A percentile compares a stretch with the other conserved stretches of the same genome.
phyloP scores from a whole-genome alignment of 768 basidiomycete genomes.

The Trichaptum fuscoviolaceum region DNA sequence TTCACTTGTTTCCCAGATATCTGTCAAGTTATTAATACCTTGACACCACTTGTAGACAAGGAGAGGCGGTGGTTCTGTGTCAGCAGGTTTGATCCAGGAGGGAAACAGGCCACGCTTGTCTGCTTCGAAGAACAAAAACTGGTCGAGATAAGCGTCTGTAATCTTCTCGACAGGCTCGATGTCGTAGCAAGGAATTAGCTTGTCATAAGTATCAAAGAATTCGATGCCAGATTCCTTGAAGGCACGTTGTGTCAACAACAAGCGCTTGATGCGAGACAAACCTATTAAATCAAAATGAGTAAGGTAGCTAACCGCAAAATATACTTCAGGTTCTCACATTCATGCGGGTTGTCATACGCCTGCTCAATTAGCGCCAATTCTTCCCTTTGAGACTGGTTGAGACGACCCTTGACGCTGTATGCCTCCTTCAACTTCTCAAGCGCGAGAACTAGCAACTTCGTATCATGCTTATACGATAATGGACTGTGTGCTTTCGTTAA shows the following conservation, averaged over 20 bases:
- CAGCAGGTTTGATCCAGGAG: conserved; percentile 97
- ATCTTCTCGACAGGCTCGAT: conserved; percentile 99
- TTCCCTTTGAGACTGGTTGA: conserved; percentile 98
- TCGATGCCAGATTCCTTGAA: conserved; percentile 99
- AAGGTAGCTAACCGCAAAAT: conserved; percentile 1
- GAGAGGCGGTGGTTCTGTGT: conserved; percentile 94
- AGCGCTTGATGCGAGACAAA: conserved; percentile 94
- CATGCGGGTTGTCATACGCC: conserved; percentile 98
- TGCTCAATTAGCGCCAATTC: conserved; percentile 98
- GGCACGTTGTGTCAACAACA: conserved; percentile 92
- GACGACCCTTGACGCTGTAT: conserved; percentile 93
- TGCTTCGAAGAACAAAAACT: conserved; percentile 98
- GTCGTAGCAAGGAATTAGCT: conserved; percentile 97
- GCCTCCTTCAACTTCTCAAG: conserved; percentile 99
- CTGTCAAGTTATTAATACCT: conserved; percentile 97
- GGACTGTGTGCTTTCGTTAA: conserved; percentile 43
- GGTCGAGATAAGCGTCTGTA: conserved; percentile 97
- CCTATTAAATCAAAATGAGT: conserved; percentile 30
- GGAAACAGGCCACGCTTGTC: conserved; percentile 99
- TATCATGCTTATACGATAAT: conserved; percentile 98
- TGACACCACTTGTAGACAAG: conserved; percentile 99
- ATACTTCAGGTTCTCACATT: conserved; percentile 50
- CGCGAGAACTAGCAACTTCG: conserved; percentile 92
- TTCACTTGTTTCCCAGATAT: conserved; percentile 97
- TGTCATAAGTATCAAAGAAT: conserved; percentile 97